Percentiles rank a stretch among this genome's conserved stretches.
Conservation (phyloP, 129 eudicot genomes). For the Artemisia tridentata region DNA sequence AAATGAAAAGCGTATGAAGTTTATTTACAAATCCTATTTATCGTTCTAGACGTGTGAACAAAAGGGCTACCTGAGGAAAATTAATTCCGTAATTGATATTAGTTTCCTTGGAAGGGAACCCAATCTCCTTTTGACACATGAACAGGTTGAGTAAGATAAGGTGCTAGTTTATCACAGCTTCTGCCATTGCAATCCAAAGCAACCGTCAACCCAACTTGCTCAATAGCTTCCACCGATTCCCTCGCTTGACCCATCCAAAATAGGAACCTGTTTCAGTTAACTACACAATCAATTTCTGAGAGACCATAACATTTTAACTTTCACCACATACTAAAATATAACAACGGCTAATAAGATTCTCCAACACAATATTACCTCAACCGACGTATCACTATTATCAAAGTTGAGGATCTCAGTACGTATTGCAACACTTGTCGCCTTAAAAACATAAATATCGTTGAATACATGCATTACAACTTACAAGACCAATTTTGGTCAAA, state of each 20-base stretch:
- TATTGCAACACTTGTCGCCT: no score
- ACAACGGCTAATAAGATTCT: no score
- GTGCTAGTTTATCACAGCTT: slow-evolving; percentile 68
- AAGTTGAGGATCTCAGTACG: no score
- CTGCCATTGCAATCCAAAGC: slow-evolving; percentile 58
- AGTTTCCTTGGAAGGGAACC: slow-evolving; percentile 54
- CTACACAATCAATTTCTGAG: not conserved
- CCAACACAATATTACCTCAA: no score
- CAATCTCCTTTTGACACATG: slow-evolving; percentile 63
- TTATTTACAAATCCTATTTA: not conserved
- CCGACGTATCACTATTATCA: no score
- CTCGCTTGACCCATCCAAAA: slow-evolving; percentile 90
- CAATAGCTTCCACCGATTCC: slow-evolving; percentile 89
- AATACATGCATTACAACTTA: no score
- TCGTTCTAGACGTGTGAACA: not conserved
- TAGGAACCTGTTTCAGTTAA: slow-evolving; percentile 62
- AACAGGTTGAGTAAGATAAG: slow-evolving; percentile 72
- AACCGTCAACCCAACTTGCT: slow-evolving; percentile 64
- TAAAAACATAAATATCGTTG: no score
- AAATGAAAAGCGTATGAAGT: no score
- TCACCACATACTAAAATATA: no score
- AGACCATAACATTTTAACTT: no score
- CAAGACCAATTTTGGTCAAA: no score
- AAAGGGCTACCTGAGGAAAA: slow-evolving; percentile 63
- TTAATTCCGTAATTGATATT: slow-evolving; percentile 65